Base-by-base conservation (phyloP, 768 basidiomycete genomes). In the Auriscalpium microsporum region DNA sequence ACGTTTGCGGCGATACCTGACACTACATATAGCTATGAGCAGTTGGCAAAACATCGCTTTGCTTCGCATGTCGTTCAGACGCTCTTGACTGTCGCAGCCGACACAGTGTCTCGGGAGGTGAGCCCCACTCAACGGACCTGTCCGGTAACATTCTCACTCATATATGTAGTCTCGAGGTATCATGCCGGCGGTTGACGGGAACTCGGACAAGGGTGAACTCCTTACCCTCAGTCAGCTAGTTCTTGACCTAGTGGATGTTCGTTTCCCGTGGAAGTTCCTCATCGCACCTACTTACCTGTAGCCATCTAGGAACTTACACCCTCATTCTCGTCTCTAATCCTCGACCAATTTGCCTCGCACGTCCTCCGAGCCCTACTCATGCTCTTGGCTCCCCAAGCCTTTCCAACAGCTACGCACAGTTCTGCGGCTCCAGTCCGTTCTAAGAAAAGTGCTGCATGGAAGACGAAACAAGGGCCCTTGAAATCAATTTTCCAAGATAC, bases 51-150 rank as follows among this genome's bases (percentile, higher is more conserved):
- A 64, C 88, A 98, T 64, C 81, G 94, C 33, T 98, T 96, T 73
- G 92, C 87, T 14, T 95, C 94, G 23, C 94, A 97, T 80, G 94
- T 96, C 8, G 88, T 88, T 63, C 93, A 97, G 68, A 97, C 93
- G 1, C 71, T 96, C 59, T 77, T 97, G 60, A 78, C 77, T 2
- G 80, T 90, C 21, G 80, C 82, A 7, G 64, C 64, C 33, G 77
- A 83, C 45, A 87, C 87, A 0, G 69, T 90, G 45, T 72, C 78
- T 23, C 75, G 89, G 67, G 90, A 91, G 78, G 87, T 86, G 58
- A 28, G 70, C 58, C 8, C 2, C 56, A 42, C 45, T 38, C 19
- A 58, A 34, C 50, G 21, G 14, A 35, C 28, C 28, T 28, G 28
- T 28, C 45, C 8, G 19, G n/a, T 14, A 40, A 9, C 14, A 44